Percentiles rank a stretch among this genome's conserved stretches.
These are phyloP conservation scores for Pisolithus albus DNA, from an alignment of 768 basidiomycete genomes.

Conservation along the genomic window DNA sequence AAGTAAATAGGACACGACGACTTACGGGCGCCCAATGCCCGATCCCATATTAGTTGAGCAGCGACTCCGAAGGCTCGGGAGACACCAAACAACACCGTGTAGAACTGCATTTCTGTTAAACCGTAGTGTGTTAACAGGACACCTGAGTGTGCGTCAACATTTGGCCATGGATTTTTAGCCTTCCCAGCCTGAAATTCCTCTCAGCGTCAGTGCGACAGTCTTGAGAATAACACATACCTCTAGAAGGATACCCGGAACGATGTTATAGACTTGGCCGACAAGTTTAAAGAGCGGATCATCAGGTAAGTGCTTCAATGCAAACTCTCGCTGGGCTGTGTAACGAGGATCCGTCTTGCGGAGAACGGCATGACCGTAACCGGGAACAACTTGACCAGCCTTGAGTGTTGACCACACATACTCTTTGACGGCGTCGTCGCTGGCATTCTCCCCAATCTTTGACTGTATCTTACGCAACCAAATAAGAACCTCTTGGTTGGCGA, in stretches of 20 bases:
- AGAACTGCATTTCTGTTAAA: constrained; percentile 87
- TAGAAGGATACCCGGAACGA: constrained; percentile 87
- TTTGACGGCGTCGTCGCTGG: constrained; percentile 81
- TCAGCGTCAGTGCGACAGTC: constrained; percentile 1
- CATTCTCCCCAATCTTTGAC: constrained; percentile 74
- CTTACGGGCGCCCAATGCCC: constrained; percentile 85
- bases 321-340: constrained; percentile 86
- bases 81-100: constrained; percentile 95
- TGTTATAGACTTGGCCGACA: constrained; percentile 79
- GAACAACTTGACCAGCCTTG: constrained; percentile 89
- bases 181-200: constrained; percentile 60
- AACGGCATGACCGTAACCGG: constrained; percentile 86
- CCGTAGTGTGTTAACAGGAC: constrained; percentile 83
- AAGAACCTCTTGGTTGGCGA: constrained; percentile 96
- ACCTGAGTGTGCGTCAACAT: constrained; percentile 96
- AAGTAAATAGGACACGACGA: constrained; percentile 11
- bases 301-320: constrained; percentile 79
- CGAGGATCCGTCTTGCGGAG: constrained; percentile 89
- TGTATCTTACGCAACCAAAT: constrained; percentile 95
- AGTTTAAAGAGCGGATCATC: constrained; percentile 91
- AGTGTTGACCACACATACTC: constrained; percentile 95
- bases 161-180: constrained; percentile 94
- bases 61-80: constrained; percentile 91
- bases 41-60: constrained; percentile 89
- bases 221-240: constrained; percentile 40